phyloP scores from a whole-genome alignment of 1,284 basidiomycete genomes.

The Ustilago sp. region DNA sequence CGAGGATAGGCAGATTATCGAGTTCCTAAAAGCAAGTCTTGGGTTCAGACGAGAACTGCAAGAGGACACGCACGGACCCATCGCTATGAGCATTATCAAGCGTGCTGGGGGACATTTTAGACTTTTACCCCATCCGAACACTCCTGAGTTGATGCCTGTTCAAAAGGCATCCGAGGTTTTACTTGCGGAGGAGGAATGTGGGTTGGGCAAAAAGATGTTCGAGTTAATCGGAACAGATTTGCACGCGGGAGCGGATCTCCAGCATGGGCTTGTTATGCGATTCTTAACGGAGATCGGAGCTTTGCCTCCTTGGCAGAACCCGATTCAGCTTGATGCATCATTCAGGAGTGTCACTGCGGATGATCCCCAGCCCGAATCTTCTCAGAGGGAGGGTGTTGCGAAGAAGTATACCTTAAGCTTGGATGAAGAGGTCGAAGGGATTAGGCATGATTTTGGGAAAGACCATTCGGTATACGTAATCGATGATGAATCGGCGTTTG shows the following conservation, averaged over 20 bases:
- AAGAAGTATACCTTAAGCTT: constrained; percentile 23
- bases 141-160: constrained; percentile 4
- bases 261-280: constrained; percentile 49
- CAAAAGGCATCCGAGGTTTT: constrained; percentile 14
- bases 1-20: constrained; percentile 77
- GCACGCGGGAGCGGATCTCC: constrained; percentile 42
- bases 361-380: constrained; percentile 22
- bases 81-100: constrained; percentile 77
- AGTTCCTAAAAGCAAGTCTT: constrained; percentile 77
- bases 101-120: constrained; percentile 70
- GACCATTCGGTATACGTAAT: constrained; percentile 86
- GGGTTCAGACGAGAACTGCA: constrained; percentile 77
- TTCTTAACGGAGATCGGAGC: constrained; percentile 51
- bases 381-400: background rate
- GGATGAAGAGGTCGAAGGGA: constrained; percentile 36
- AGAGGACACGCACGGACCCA: constrained; percentile 75
- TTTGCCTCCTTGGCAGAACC: constrained; percentile 59
- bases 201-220: constrained; percentile 23
- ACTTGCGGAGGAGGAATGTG: constrained; percentile 9
- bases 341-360: constrained; percentile 31
- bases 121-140: constrained; percentile 33
- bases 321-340: constrained; percentile 43
- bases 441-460: constrained; percentile 80
- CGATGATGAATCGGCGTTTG: constrained; percentile 83
- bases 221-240: constrained; percentile 30